These are phyloP conservation scores for Claviceps quebecensis DNA, from an alignment of 2,329 filamentous ascomycete species.

Conservation along the genomic window DNA sequence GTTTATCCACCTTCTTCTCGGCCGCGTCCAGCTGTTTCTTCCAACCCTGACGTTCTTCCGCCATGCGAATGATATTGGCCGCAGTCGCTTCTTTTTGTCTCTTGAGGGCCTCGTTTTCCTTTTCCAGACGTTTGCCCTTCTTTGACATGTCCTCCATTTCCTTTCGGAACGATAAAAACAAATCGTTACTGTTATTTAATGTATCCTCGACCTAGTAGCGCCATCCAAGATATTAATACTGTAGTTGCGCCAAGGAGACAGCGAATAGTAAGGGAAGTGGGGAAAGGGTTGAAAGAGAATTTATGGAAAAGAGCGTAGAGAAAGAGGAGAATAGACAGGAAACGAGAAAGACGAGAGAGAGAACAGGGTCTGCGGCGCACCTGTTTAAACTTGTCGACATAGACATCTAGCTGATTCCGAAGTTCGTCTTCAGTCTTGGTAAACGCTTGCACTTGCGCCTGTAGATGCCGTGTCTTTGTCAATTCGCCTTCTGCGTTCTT, in stretches of 20 bases:
- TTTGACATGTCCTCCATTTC: conserved; percentile 99
- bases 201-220: conserved; percentile 78
- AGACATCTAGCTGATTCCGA: conserved; percentile 89
- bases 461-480: conserved; percentile 68
- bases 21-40: conserved; percentile 46
- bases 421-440: conserved; percentile 92
- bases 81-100: conserved; percentile 89
- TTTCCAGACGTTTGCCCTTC: conserved; percentile 92
- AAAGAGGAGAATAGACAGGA: neutral
- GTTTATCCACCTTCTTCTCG: conserved; percentile 71
- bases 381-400: conserved; percentile 99
- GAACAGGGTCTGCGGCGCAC: conserved; percentile 35
- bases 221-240: neutral
- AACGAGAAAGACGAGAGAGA: no score
- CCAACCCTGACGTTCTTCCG: conserved; percentile 77
- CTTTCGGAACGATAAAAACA: conserved; percentile 92
- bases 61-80: conserved; percentile 93
- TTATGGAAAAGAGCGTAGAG: neutral
- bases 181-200: conserved; percentile 92
- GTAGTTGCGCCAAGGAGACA: neutral
- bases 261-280: neutral
- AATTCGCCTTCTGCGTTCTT: conserved; percentile 75
- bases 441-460: conserved; percentile 84
- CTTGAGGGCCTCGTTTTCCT: conserved; percentile 83
- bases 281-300: neutral